A percentile compares a stretch with the other conserved stretches of the same genome.
These are phyloP conservation scores for Diplogelasinospora grovesii DNA, from an alignment of 495 filamentous ascomycete genomes.

Conservation along the genomic window DNA sequence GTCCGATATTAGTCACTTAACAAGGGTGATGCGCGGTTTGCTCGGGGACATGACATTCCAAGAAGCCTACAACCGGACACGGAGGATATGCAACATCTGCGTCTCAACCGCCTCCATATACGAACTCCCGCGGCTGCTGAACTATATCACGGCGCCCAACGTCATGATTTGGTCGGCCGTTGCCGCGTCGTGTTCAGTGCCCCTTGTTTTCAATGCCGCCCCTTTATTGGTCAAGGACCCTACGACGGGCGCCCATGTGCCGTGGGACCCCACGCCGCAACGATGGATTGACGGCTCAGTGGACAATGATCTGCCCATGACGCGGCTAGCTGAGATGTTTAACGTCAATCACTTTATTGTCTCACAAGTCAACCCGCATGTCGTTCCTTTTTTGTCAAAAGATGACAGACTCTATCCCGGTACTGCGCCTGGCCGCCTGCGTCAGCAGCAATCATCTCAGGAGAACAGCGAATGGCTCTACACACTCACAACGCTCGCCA, in stretches of 20 bases:
- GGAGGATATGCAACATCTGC: slow-evolving; percentile 85
- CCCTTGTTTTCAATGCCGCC: slow-evolving; percentile 72
- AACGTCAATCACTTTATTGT: slow-evolving; percentile 98
- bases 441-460: slow-evolving; percentile 16
- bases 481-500: slow-evolving; percentile 66
- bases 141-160: slow-evolving; percentile 89
- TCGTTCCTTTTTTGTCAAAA: slow-evolving; percentile 76
- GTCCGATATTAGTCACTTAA: slow-evolving; percentile 75
- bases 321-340: slow-evolving; percentile 85
- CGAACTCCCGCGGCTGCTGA: slow-evolving; percentile 78
- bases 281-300: slow-evolving; percentile 91
- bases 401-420: slow-evolving; percentile 52
- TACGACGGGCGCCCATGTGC: slow-evolving; percentile 64
- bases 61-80: slow-evolving; percentile 88
- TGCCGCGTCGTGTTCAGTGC: slow-evolving; percentile 88
- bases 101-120: slow-evolving; percentile 83
- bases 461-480: slow-evolving; percentile 53
- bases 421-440: slow-evolving; percentile 32
- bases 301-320: slow-evolving; percentile 92
- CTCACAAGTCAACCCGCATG: slow-evolving; percentile 91
- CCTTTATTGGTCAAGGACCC: slow-evolving; percentile 81
- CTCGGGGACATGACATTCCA: slow-evolving; percentile 89
- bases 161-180: slow-evolving; percentile 97
- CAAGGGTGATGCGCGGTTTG: slow-evolving; percentile 68
- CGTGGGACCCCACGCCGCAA: slow-evolving; percentile 78